Evolutionary conservation across 371 early-diverging fungal genomes (phyloP), one percentile per base, ranked within the genome.

Genomic region (Syncephalis plumigaleata): DNA sequence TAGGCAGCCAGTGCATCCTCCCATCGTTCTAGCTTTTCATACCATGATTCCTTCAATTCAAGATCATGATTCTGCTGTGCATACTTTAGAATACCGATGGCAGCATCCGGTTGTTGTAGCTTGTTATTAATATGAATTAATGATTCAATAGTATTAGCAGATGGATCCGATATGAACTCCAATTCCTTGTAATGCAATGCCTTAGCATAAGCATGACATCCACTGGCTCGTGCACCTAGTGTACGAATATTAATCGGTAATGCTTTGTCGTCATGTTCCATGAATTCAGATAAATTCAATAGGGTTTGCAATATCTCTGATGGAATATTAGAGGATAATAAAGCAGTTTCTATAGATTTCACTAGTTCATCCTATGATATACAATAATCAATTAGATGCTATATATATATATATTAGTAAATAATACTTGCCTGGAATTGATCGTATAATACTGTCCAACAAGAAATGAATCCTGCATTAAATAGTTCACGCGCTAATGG

Each of bases 211-310:
- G 96, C 92, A 54, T 96, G 93, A 54, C 93, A 95, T 49, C 82
- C 84, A 48, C 79, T 77, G 5, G 98, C 96, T 55, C 87, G 94
- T 18, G 65, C 66, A 9, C 92, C 94, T 22, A 97, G 65, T 0
- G 84, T 85, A 36, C 86, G 75, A 42, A 93, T 82, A 52, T 91
- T 89, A 44, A 96, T 93, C 0, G 94, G 93, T 3, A 94, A 66
- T 25, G 91, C 78, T 56, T 91, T 90, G 58, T 91, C 93, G 58
- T 95, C 92, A 49, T 91, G 93, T 62, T 98, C 97, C 96, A 98
- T 93, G 52, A 91, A 94, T 61, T 94, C 98, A 17, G 94, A 94
- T 18, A 98, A 71, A 50, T 92, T 88, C 25, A 98, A 70, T 16
- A 98, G 65, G 0, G 79, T 80, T 58, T 91, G 91, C 46, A 91